A percentile compares a stretch with the other conserved stretches of the same genome.
These are phyloP conservation scores for Cajanus cajan DNA, from an alignment of 306 rosid species.

Conservation along the genomic window DNA sequence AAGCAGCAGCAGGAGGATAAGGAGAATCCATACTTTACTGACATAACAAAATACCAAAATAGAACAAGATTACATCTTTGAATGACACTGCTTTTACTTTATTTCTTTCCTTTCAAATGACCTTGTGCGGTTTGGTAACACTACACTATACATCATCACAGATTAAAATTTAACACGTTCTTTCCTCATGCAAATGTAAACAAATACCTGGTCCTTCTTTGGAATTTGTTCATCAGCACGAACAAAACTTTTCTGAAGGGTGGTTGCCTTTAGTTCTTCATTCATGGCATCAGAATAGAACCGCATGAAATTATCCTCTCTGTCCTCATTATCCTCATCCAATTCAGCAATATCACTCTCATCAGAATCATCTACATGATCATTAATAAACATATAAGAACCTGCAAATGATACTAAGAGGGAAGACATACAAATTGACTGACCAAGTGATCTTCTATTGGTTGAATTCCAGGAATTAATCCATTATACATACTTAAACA, in stretches of 20 bases:
- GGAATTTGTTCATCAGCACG: slow-evolving; percentile 72
- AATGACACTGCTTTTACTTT: neutral
- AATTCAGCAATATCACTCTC: slow-evolving; percentile 55
- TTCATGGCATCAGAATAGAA: slow-evolving; percentile 77
- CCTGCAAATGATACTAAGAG: neutral
- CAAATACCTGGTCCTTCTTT: slow-evolving; percentile 62
- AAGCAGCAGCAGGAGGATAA: neutral
- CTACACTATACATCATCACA: neutral
- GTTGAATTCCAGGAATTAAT: slow-evolving; percentile 13
- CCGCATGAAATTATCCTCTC: slow-evolving; percentile 56
- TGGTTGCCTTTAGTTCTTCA: slow-evolving; percentile 65
- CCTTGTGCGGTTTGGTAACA: neutral
- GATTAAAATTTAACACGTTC: slow-evolving; percentile 1
- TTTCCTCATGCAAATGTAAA: slow-evolving; percentile 24
- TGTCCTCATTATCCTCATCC: slow-evolving; percentile 39
- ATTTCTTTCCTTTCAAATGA: slow-evolving; percentile 4
- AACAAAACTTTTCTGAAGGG: slow-evolving; percentile 79
- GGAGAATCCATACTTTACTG: neutral
- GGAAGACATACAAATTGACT: neutral
- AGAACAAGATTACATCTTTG: neutral
- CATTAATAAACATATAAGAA: slow-evolving; percentile 20
- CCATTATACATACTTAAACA: slow-evolving; percentile 1
- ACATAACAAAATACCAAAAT: neutral
- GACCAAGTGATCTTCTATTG: neutral
- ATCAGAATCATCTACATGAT: slow-evolving; percentile 65